A percentile compares a stretch with the other conserved stretches of the same genome.
These are phyloP conservation scores for Russula dissimulans DNA, from an alignment of 768 basidiomycete genomes.

Conservation along the genomic window DNA sequence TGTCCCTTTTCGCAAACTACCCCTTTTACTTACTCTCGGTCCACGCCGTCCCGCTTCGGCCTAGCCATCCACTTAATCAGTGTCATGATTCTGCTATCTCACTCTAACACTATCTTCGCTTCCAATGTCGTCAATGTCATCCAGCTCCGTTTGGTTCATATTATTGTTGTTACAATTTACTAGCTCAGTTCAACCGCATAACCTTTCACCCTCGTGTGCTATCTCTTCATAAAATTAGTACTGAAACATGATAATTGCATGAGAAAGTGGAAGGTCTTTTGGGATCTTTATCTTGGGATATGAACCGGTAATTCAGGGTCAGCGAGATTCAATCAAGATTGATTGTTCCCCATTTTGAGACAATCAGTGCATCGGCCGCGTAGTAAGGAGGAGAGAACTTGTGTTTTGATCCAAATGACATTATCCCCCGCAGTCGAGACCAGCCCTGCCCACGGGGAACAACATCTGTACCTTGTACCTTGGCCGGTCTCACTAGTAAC, in stretches of 20 bases:
- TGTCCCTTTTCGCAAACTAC: constrained; percentile 8
- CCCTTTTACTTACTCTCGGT: neutral
- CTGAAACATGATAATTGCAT: constrained; percentile 2
- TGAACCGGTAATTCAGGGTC: neutral
- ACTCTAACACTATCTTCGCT: constrained; percentile 12
- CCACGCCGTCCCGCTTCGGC: neutral
- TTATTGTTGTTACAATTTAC: constrained; percentile 16
- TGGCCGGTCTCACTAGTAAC: neutral
- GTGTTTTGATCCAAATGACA: too few relatives aligned
- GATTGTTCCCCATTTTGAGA: neutral
- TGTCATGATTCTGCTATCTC: constrained; percentile 15
- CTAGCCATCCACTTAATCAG: neutral
- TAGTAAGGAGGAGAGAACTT: too few relatives aligned
- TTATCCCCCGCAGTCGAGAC: neutral
- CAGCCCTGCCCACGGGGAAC: neutral
- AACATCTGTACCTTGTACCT: neutral
- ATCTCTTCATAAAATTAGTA: constrained; percentile 5
- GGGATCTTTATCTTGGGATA: neutral
- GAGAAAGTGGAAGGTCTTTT: neutral
- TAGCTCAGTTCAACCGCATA: constrained; percentile 7
- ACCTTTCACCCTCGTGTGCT: neutral
- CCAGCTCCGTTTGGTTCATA: constrained; percentile 5
- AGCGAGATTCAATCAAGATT: neutral
- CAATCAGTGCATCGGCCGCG: too few relatives aligned
- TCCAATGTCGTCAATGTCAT: constrained; percentile 16